Evolutionary conservation across 2,329 filamentous ascomycete genomes (phyloP), one percentile per base, ranked within the genome.

Genomic region (Samsoniella hepiali): DNA sequence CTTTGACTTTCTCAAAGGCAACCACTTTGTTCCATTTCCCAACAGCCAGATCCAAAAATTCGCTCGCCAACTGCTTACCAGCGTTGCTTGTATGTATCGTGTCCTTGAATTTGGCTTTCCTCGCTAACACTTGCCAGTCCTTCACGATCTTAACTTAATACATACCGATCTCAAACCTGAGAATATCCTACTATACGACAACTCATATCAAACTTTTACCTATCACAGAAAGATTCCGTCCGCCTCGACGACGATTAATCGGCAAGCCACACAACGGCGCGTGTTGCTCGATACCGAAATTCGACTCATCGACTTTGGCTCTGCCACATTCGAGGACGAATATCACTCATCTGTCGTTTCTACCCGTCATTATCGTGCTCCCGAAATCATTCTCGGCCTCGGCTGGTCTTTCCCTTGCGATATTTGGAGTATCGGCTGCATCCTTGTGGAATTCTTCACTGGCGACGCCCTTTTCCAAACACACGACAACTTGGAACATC

Each of bases 31-130:
- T 22, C 95, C 95, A 0, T 99, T 99, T 72, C 95, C 95, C 13
- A 98, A 96, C 81, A 97, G 93, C 68, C 95, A 99, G 76, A 99
- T 99, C 64, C 95, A 98, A 76, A 94, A 87, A 74, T 98, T 99
- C 81, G 95, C 95, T 55, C 88, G 94, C 57, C 95, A 99, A 74
- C 82, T 99, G 17, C 91, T 99, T 66, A 98, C 94, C n/a, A 98
- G 94, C 72, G 96, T 99, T 72, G 95, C 95, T 64, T 99, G 92
- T 96, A 80, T 83, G 91, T 87, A 32, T 32, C 9, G n/a, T 44
- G 27, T 42, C 5, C 15, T 42, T 29, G 3, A 11, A 44, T 6
- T 27, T 59, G 29, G 3, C 15, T 13, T 32, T 47, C 29, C 2
- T 27, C n/a, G 17, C 63, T 64, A 62, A 62, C 47, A 50, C 22